phyloP scores from a whole-genome alignment of 306 rosid genomes.

The Sphenostylis stenocarpa region DNA sequence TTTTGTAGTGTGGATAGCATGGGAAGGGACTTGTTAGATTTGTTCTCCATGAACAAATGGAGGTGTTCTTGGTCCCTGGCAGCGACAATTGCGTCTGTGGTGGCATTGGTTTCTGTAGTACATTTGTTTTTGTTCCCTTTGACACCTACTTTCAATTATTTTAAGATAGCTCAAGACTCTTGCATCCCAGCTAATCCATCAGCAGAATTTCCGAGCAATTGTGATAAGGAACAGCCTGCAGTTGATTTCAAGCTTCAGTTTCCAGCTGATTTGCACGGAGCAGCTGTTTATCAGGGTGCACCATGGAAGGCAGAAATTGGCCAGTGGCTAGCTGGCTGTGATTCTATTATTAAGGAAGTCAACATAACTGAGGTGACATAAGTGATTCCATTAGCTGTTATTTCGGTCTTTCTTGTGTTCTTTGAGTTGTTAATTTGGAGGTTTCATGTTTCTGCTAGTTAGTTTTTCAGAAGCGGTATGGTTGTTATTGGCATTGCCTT shows the following conservation, averaged over 20 bases:
- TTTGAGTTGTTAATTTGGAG: neutral
- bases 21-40: slow-evolving; percentile 48
- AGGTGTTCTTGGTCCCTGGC: slow-evolving; percentile 72
- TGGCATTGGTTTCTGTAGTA: slow-evolving; percentile 65
- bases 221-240: slow-evolving; percentile 33
- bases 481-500: neutral
- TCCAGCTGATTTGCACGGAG: slow-evolving; percentile 63
- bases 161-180: slow-evolving; percentile 55
- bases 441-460: neutral
- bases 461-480: neutral
- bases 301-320: slow-evolving; percentile 96
- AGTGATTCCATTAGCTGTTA: slow-evolving; percentile 3
- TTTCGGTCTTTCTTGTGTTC: neutral
- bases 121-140: slow-evolving; percentile 84
- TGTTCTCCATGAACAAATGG: slow-evolving; percentile 62
- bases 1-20: slow-evolving; percentile 13
- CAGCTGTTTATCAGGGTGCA: slow-evolving; percentile 70
- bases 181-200: slow-evolving; percentile 52
- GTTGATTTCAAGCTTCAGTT: slow-evolving; percentile 54
- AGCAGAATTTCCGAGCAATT: slow-evolving; percentile 33
- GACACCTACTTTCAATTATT: slow-evolving; percentile 67
- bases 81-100: slow-evolving; percentile 60
- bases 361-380: slow-evolving; percentile 78
- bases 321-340: slow-evolving; percentile 87
- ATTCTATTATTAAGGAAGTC: slow-evolving; percentile 56